These are phyloP conservation scores for Geoglossum cookeanum DNA, from an alignment of 2,329 filamentous ascomycete species.

Conservation along the genomic window DNA sequence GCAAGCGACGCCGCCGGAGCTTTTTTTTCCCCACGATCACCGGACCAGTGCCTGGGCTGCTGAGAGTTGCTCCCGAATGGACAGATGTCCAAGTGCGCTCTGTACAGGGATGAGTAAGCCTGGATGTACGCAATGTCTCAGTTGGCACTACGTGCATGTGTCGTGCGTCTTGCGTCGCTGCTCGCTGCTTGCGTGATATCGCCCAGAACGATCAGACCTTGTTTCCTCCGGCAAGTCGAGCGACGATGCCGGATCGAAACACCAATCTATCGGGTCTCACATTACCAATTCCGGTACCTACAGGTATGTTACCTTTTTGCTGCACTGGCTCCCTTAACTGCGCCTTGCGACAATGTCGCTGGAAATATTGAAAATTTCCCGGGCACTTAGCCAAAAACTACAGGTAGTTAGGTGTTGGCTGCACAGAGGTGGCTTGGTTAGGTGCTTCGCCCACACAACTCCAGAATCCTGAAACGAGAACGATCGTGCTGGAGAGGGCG, in stretches of 20 bases:
- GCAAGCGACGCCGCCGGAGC: neutral
- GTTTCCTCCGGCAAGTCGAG: neutral
- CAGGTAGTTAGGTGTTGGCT: neutral
- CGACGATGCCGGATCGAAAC: neutral
- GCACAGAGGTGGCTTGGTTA: neutral
- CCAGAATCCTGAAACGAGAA: neutral
- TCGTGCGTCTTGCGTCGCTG: neutral
- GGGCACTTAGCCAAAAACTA: neutral
- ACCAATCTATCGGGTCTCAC: neutral
- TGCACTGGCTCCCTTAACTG: neutral
- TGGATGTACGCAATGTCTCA: neutral
- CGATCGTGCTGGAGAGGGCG: neutral
- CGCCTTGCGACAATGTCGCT: neutral
- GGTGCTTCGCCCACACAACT: neutral
- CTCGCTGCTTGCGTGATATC: neutral
- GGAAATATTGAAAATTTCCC: neutral
- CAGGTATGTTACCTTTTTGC: neutral
- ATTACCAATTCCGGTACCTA: neutral
- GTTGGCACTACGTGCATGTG: neutral
- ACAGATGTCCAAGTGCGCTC: neutral
- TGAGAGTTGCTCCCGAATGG: neutral
- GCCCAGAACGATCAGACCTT: neutral
- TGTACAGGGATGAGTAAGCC: neutral
- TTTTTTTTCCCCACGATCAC: neutral
- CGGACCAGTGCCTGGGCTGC: neutral